Percentiles rank a stretch among this genome's conserved stretches.
Evolutionary conservation across 495 filamentous ascomycete species (phyloP).

Genomic region (Penicillium lagena): DNA sequence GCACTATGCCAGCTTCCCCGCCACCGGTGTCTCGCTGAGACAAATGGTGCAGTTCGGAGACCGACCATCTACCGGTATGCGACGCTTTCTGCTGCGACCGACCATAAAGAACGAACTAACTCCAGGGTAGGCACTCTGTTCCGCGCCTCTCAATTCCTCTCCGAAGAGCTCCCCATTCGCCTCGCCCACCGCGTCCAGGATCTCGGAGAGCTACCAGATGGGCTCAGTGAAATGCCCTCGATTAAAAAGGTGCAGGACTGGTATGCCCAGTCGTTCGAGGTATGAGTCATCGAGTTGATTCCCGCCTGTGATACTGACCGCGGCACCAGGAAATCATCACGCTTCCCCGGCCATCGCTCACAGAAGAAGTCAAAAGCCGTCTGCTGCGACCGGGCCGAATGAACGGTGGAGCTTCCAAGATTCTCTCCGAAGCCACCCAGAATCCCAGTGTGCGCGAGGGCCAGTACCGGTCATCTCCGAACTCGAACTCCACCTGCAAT

Average conservation of each 20-base stretch:
- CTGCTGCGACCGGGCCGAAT: conserved; percentile 66
- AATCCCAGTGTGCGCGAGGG: conserved; percentile 88
- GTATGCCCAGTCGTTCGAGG: conserved; percentile 99
- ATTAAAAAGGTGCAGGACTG: conserved; percentile 93
- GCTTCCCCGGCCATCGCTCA: conserved; percentile 69
- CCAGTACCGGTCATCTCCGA: conserved; percentile 73
- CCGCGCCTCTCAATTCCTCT: conserved; percentile 95
- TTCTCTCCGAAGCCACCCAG: conserved; percentile 72
- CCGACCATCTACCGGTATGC: conserved; percentile 74
- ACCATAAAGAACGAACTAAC: neutral
- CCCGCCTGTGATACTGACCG: conserved; percentile 6
- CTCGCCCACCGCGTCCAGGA: conserved; percentile 95
- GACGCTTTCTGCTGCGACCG: neutral
- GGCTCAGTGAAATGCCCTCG: conserved; percentile 95
- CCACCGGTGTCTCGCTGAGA: conserved; percentile 89
- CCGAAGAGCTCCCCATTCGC: conserved; percentile 95
- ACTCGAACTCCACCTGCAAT: conserved; percentile 35
- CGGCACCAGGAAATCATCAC: conserved; percentile 75
- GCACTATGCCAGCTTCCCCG: conserved; percentile 95
- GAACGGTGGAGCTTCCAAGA: conserved; percentile 51
- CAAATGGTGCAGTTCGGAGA: conserved; percentile 99
- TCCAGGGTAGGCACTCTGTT: conserved; percentile 75
- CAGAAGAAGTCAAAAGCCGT: conserved; percentile 68
- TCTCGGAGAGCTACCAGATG: conserved; percentile 87
- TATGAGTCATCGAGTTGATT: conserved; percentile 32